These are phyloP conservation scores for Phyllosticta citrichinensis DNA, from an alignment of 2,329 filamentous ascomycete genomes.

Conservation along the genomic window DNA sequence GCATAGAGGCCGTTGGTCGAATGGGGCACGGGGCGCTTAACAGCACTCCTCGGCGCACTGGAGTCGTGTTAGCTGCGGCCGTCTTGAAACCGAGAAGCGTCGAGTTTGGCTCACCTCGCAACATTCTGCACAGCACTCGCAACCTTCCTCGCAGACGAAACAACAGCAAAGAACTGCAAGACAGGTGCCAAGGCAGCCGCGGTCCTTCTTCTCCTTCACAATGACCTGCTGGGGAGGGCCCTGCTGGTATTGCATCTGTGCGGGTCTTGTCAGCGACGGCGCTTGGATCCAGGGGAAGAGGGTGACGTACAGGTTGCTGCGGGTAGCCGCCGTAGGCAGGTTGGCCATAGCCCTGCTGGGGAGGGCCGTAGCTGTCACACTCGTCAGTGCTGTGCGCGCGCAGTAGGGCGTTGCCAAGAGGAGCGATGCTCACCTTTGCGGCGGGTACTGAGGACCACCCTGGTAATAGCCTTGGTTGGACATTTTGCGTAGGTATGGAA, in stretches of 20 bases:
- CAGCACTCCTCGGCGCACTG: conserved; percentile 26
- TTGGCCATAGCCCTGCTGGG: conserved; percentile 15
- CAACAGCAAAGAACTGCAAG: conserved; percentile 51
- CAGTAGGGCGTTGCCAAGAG: conserved; percentile 12
- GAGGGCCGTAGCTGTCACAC: conserved; percentile 16
- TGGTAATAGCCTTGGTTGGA: conserved; percentile 29
- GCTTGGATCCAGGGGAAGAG: not conserved
- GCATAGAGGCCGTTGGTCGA: not conserved
- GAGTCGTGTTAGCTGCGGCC: not conserved
- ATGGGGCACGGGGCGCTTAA: conserved; percentile 9
- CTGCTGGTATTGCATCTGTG: conserved; percentile 42
- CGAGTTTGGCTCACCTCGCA: conserved; percentile 38
- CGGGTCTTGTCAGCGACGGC: not conserved
- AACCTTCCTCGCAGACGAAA: conserved; percentile 54
- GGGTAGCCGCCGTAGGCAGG: conserved; percentile 3
- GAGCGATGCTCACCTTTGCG: conserved; percentile 20
- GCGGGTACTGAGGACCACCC: conserved; percentile 26
- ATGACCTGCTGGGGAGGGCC: conserved; percentile 33
- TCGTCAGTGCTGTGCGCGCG: conserved; percentile 2
- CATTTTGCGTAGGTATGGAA: conserved; percentile 15
- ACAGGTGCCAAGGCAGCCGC: conserved; percentile 43
- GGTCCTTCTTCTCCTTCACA: conserved; percentile 37
- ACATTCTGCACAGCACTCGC: conserved; percentile 55
- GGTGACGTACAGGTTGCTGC: not conserved
- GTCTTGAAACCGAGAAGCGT: conserved; percentile 12